These are phyloP conservation scores for Calocybe indica DNA, from an alignment of 768 basidiomycete species.

Conservation along the genomic window DNA sequence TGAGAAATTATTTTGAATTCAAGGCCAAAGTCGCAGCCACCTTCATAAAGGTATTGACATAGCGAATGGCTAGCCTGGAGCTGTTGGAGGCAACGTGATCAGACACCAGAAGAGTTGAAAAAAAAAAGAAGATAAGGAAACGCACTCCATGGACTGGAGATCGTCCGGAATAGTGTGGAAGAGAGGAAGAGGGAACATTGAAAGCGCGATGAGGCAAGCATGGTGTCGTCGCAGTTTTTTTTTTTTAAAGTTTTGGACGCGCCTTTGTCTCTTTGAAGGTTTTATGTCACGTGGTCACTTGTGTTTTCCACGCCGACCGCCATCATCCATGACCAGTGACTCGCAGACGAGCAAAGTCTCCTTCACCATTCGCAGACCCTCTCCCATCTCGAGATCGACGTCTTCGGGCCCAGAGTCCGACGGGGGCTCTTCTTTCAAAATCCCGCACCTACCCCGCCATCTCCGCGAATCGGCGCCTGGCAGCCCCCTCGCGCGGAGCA, in stretches of 20 bases:
- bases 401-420: slow-evolving; percentile 66
- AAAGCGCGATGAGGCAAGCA: not conserved
- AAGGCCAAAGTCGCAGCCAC: slow-evolving; percentile 3
- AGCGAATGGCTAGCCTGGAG: slow-evolving; percentile 10
- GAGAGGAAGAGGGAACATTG: slow-evolving; percentile 18
- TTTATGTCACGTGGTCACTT: slow-evolving; percentile 5
- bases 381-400: slow-evolving; percentile 54
- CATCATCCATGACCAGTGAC: slow-evolving; percentile 14
- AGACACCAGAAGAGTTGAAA: not conserved
- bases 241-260: slow-evolving; percentile 1
- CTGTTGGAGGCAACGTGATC: slow-evolving; percentile 2
- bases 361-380: slow-evolving; percentile 81
- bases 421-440: slow-evolving; percentile 42
- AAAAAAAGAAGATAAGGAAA: not conserved
- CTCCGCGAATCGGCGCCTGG: slow-evolving; percentile 38
- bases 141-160: slow-evolving; percentile 18
- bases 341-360: slow-evolving; percentile 44
- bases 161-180: slow-evolving; percentile 17
- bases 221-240: not conserved
- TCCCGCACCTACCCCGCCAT: slow-evolving; percentile 57
- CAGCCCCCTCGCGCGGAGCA: slow-evolving; percentile 51
- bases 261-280: not conserved
- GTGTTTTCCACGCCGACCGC: slow-evolving; percentile 7
- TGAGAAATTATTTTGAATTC: not conserved
- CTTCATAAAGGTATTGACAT: slow-evolving; percentile 24